Percentiles rank a stretch among this genome's conserved stretches.
Conservation (phyloP, 2,329 filamentous ascomycete species). For the Aspergillus sp. region DNA sequence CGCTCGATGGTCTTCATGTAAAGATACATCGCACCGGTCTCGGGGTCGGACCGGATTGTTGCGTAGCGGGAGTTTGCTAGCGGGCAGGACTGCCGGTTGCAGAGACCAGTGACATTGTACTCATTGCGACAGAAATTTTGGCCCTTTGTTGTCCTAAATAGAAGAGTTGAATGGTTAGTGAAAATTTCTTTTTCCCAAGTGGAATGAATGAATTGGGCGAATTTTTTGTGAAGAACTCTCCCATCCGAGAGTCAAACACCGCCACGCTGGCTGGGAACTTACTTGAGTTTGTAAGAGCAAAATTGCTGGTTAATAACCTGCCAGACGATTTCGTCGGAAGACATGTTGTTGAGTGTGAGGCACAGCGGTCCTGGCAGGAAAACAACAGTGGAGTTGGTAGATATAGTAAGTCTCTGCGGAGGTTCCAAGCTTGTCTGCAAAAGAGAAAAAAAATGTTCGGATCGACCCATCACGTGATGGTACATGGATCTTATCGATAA, state of each 20-base stretch:
- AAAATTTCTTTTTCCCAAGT: background rate
- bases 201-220: background rate
- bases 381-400: slow-evolving; percentile 19
- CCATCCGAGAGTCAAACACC: background rate
- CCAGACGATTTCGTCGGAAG: slow-evolving; percentile 97
- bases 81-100: slow-evolving; percentile 84
- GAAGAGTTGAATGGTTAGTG: background rate
- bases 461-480: slow-evolving; percentile 26
- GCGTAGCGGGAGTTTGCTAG: slow-evolving; percentile 91
- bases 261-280: slow-evolving; percentile 32
- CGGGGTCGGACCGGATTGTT: slow-evolving; percentile 79
- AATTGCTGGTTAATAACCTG: slow-evolving; percentile 94
- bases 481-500: slow-evolving; percentile 5
- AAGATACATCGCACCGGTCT: slow-evolving; percentile 81
- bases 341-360: slow-evolving; percentile 53
- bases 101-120: slow-evolving; percentile 81
- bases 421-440: slow-evolving; percentile 20
- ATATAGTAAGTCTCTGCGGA: slow-evolving; percentile 20
- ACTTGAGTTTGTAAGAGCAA: slow-evolving; percentile 94
- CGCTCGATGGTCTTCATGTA: slow-evolving; percentile 97
- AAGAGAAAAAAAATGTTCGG: slow-evolving; percentile 33
- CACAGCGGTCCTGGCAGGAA: slow-evolving; percentile 15
- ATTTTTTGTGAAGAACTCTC: background rate
- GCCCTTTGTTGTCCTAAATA: slow-evolving; percentile 71
- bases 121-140: slow-evolving; percentile 96